Base-by-base conservation (phyloP, 2,329 filamentous ascomycete genomes). In the Zelopaecilomyces penicillatus region DNA sequence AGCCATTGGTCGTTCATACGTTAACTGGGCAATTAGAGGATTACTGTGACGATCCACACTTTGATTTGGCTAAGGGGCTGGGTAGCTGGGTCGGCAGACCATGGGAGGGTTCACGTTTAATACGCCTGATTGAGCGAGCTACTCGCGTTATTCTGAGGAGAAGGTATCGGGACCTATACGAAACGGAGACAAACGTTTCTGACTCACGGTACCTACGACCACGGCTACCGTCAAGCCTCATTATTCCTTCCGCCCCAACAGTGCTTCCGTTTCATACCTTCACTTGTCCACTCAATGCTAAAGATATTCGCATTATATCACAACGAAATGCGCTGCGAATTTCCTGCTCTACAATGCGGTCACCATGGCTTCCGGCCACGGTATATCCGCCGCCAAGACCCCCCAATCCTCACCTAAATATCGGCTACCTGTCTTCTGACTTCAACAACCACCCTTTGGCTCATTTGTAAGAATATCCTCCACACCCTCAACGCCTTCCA, bases 361-460 rank as follows among this genome's bases (percentile, higher is more conserved):
- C 89, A 2, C 79, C 89, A 4, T 98, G 93, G 93, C 76, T 98
- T 39, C 84, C 91, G 5, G 61, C 68, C 38, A 82, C 81, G 0
- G 86, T 97, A 0, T 95, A 87, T 56, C 78, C 80, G n/a, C 93
- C 93, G 3, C 93, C 93, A 0, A 65, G 78, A 3, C 90, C 93
- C 2, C 93, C 93, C 2, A 75, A 71, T 37, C 89, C 90, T 1
- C 80, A 84, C 52, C 73, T 98, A n/a, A 91, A 88, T 53, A 81
- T 98, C 48, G 93, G 93, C 39, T 98, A 98, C 62, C 82, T 98
- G 33, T 97, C 93, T 4, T 97, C 93, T 0, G 93, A 98, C 65
- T 98, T 98, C 67, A 98, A 98, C 60, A 98, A 98, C 56, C 93
- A 98, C 60, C 93, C 93, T 4, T 70, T 98, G 31, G 93, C 93